Conservation (phyloP, 2,329 filamentous ascomycete species). For the Fusarium pseudograminearum region DNA sequence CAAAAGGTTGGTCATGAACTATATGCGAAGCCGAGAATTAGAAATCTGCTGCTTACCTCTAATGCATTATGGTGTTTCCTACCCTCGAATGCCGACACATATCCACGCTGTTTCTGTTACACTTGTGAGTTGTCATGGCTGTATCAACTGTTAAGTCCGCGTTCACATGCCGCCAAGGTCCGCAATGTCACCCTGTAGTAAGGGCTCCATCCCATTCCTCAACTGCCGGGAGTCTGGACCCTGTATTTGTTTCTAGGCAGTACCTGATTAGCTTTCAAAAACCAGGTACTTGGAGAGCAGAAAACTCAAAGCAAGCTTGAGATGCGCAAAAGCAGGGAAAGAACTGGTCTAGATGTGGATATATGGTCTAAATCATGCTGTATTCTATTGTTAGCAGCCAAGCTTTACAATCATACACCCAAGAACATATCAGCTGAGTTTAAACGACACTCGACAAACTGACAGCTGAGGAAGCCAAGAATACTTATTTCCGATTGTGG, state of each 20-base stretch:
- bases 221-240: neutral
- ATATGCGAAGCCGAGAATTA: neutral
- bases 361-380: neutral
- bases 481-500: neutral
- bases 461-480: neutral
- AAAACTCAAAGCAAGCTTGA: neutral
- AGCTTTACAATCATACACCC: neutral
- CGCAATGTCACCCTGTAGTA: neutral
- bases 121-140: neutral
- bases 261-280: neutral
- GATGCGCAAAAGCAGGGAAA: neutral
- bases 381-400: neutral
- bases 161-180: neutral
- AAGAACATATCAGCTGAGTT: neutral
- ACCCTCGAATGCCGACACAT: neutral
- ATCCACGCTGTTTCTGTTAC: neutral
- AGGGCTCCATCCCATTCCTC: neutral
- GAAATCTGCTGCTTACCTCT: neutral
- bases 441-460: conserved; percentile 1
- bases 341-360: neutral
- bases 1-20: neutral
- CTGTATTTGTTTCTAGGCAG: neutral
- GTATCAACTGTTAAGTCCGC: neutral
- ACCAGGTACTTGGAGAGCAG: neutral
- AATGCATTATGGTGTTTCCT: neutral